Base-by-base conservation (phyloP, 139 green algal species). In the Eudorina sp. region DNA sequence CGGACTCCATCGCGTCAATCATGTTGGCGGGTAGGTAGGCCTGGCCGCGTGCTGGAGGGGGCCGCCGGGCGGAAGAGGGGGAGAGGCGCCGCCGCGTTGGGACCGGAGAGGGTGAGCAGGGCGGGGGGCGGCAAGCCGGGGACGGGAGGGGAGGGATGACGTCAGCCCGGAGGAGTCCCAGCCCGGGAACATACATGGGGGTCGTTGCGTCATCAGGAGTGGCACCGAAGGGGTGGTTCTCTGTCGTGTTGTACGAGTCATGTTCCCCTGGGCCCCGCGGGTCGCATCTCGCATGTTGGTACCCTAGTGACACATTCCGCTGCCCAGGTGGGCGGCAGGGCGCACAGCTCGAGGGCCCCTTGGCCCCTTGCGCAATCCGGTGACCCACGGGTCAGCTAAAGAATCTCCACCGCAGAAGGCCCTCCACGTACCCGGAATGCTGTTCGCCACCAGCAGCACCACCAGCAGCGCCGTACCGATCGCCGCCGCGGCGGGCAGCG, bases 1-100 rank as follows among this genome's bases (percentile, higher is more conserved):
- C 43, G 0, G 66, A 41, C 45, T 88, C 82, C 82, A 88, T 88
- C 11, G 46, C 82, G 66, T 88, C 82, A 3, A 68, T 70, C 82
- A 88, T 88, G 66, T 45, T 79, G 36, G 45, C 66, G 5, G 82
- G 82, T 46, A 80, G 78, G 55, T 74, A 85, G 7, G 78, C 53
- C 55, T 85, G 78, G 46, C 75, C 75, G 11, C 27, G 73, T 38
- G 70, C 70, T 79, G 70, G 41, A 1, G 70, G 25, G 29, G 16
- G 40, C 14, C 9, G 43, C 7, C 43, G 69, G 36, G 14, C 3
- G 7, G 69, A 53, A 53, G 21, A 38, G 69, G 40, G 4, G 36
- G 66, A 74, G 36, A 38, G 6, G 4, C 62, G n/a, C n/a, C 29
- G 9, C 9, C 13, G 16, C 51, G 51, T 58, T 16, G 58, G 23